A percentile compares a stretch with the other conserved stretches of the same genome.
phyloP scores from a whole-genome alignment of 176 grass and related monocot genomes.

The Oryza officinalis region DNA sequence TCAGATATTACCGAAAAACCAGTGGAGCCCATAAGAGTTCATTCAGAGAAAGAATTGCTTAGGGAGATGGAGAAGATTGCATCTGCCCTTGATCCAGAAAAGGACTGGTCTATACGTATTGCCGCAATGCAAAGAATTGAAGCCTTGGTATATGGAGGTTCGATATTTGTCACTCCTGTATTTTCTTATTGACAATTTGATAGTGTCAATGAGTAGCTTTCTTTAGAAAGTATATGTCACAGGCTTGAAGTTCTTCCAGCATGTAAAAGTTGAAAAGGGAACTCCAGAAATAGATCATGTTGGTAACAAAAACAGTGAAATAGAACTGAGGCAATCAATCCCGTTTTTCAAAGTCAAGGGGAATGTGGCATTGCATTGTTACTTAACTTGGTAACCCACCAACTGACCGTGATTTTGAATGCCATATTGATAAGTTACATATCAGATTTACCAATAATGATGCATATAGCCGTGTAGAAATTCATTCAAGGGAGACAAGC shows the following conservation, averaged over 20 bases:
- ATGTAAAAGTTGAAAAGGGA: slow-evolving; percentile 18
- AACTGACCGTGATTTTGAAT: neutral
- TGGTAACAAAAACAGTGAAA: neutral
- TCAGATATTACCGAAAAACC: slow-evolving; percentile 63
- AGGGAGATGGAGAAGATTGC: slow-evolving; percentile 80
- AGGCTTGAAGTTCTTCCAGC: neutral
- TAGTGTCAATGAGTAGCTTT: slow-evolving; percentile 33
- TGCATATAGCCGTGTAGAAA: slow-evolving; percentile 15
- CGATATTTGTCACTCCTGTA: slow-evolving; percentile 6
- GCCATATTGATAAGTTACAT: neutral
- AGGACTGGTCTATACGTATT: slow-evolving; percentile 83
- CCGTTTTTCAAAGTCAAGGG: neutral
- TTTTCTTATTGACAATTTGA: slow-evolving; percentile 10
- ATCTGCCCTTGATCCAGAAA: slow-evolving; percentile 69
- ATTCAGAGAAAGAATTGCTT: slow-evolving; percentile 82
- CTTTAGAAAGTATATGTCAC: slow-evolving; percentile 20
- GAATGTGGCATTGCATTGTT: neutral
- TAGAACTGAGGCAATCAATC: slow-evolving; percentile 8
- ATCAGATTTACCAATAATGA: neutral
- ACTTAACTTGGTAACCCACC: neutral
- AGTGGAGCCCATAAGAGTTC: slow-evolving; percentile 72
- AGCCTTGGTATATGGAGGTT: slow-evolving; percentile 80
- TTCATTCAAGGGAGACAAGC: neutral
- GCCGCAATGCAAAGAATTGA: slow-evolving; percentile 80
- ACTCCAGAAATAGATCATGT: slow-evolving; percentile 4